Percentiles rank a stretch among this genome's conserved stretches.
Conservation (phyloP, 371 early-diverging fungal genomes). For the Syncephalastrum monosporum region DNA sequence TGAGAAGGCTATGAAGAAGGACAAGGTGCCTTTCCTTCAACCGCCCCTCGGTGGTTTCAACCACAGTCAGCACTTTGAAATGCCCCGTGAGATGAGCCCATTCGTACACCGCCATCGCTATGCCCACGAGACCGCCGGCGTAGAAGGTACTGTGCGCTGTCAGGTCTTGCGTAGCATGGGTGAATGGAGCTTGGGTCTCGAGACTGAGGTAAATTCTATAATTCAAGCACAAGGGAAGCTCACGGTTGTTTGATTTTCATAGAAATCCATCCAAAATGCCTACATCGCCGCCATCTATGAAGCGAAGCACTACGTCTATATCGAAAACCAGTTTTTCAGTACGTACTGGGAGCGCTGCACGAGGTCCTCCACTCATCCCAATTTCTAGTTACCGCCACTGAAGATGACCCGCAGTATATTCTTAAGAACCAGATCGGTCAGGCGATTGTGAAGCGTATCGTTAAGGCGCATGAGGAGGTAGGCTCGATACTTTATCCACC, state of each 20-base stretch:
- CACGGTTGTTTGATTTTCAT: background rate
- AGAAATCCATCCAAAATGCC: constrained; percentile 84
- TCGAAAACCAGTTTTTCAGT: constrained; percentile 97
- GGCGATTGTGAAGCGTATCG: constrained; percentile 79
- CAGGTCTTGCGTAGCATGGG: constrained; percentile 75
- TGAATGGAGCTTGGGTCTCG: constrained; percentile 67
- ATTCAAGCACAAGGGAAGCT: background rate
- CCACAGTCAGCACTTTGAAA: constrained; percentile 31
- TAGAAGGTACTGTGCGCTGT: constrained; percentile 53
- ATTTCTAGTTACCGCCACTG: constrained; percentile 59
- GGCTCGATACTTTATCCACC: background rate
- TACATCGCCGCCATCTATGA: constrained; percentile 72
- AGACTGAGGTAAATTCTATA: constrained; percentile 33
- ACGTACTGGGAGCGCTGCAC: constrained; percentile 22
- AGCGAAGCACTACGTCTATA: constrained; percentile 87
- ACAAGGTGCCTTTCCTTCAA: constrained; percentile 35
- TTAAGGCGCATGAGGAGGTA: constrained; percentile 62
- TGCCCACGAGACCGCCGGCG: constrained; percentile 24
- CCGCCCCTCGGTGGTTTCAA: constrained; percentile 48
- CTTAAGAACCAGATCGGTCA: constrained; percentile 77
- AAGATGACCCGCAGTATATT: constrained; percentile 41
- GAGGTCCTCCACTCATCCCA: background rate
- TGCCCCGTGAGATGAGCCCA: constrained; percentile 16
- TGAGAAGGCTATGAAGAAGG: constrained; percentile 39
- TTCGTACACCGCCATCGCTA: constrained; percentile 28